A percentile compares a stretch with the other conserved stretches of the same genome.
Conservation (phyloP, 75 land plant genomes). For the Azolla pinnata region DNA sequence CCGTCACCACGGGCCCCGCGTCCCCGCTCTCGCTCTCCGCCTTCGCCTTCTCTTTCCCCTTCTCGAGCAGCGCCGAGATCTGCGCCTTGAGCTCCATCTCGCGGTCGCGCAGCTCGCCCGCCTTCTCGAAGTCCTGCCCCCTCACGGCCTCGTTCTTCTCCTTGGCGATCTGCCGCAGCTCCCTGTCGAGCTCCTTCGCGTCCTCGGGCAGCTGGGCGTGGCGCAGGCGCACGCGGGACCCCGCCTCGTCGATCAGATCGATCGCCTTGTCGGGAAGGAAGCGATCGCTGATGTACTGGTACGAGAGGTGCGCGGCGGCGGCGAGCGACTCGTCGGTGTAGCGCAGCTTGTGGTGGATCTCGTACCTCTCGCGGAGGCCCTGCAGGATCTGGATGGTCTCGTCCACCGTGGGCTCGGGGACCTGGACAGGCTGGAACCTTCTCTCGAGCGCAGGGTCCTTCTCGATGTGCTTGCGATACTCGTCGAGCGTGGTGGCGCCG, state of each 20-base stretch:
- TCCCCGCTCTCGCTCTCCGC: conserved; percentile 37
- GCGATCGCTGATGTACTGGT: conserved; percentile 58
- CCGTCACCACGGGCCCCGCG: conserved; percentile 29
- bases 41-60: conserved; percentile 34
- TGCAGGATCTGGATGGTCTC: conserved; percentile 42
- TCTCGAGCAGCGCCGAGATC: conserved; percentile 29
- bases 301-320: conserved; percentile 42
- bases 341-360: conserved; percentile 48
- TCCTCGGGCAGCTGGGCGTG: conserved; percentile 51
- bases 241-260: conserved; percentile 60
- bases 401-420: conserved; percentile 43
- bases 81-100: conserved; percentile 44
- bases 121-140: conserved; percentile 45
- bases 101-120: conserved; percentile 39
- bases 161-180: conserved; percentile 34
- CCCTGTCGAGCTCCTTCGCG: conserved; percentile 41
- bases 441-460: conserved; percentile 43
- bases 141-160: conserved; percentile 47
- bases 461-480: conserved; percentile 47
- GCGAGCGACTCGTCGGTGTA: conserved; percentile 45
- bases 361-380: conserved; percentile 44
- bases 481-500: conserved; percentile 49
- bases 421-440: conserved; percentile 38
- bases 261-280: conserved; percentile 68
- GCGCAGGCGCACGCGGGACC: conserved; percentile 48